Evolutionary conservation across 2,329 filamentous ascomycete genomes (phyloP), one percentile per base, ranked within the genome.

Genomic region (Aspergillus viridinutans): DNA sequence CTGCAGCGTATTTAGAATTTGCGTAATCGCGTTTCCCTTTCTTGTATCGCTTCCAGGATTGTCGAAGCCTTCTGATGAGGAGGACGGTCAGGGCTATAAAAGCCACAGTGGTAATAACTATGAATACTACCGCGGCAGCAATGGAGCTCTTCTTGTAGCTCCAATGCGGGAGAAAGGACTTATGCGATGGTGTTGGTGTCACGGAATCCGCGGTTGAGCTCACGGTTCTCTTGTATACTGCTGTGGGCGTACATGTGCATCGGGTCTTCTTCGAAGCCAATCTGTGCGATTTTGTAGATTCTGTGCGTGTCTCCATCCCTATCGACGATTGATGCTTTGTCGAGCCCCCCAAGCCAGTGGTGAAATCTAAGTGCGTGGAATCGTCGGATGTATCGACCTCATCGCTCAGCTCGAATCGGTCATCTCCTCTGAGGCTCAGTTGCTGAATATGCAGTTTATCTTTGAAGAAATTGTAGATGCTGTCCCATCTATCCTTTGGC

Each of bases 61-160:
- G 56, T 9, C 58, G 57, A 32, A 58, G 42, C 25, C 63, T 66
- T 20, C 59, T 59, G 23, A 71, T 20, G 29, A 64, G 63, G 56
- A 67, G 60, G 2, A 63, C 45, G 1, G 57, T 10, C 7, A 73
- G 52, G 51, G 68, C 66, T 14, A 58, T 25, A 3, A 71, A n/a
- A 2, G 61, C 66, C 1, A 55, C 58, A 6, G 64, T 49, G 3
- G 63, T 57, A 10, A 69, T 45, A 2, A 62, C 45, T 7, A 57
- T 55, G 21, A 72, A 60, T 12, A 71, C 61, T n/a, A 57, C 56
- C 0, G 67, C 63, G 9, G 65, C 69, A 12, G 68, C 70, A 49
- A 71, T 66, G 1, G 69, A 67, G 21, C 60, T 59, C 38, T 68
- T 65, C 7, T 61, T 51, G 23, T 61, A 61, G 29, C 52, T 61